Evolutionary conservation across 1,284 basidiomycete species (phyloP).

Genomic region (Apiotrichum domesticum): DNA sequence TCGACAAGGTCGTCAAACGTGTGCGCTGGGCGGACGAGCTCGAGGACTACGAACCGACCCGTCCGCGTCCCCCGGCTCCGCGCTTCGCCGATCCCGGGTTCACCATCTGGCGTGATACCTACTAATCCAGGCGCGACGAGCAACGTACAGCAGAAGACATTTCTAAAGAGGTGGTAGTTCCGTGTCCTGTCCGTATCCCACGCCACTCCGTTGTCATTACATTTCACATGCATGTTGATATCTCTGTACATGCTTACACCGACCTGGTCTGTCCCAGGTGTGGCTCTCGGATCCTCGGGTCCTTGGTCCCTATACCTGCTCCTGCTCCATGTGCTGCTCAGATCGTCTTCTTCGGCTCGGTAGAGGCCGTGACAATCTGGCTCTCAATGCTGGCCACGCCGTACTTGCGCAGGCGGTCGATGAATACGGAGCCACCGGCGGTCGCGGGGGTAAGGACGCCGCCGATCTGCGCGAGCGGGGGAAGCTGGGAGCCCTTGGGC

Average conservation of each 20-base stretch:
- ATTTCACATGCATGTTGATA: constrained; percentile 1
- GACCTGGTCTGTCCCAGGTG: background rate
- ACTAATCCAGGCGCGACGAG: constrained; percentile 5
- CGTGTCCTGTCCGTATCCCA: too few species aligned
- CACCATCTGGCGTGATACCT: constrained; percentile 30
- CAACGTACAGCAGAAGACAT: too few species aligned
- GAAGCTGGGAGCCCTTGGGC: constrained; percentile 51
- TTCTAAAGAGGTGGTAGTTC: too few species aligned
- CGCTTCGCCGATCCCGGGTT: constrained; percentile 23
- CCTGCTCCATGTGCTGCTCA: background rate
- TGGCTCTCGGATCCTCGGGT: too few species aligned
- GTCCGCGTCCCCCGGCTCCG: too few species aligned
- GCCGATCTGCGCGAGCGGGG: constrained; percentile 57
- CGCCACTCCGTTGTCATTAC: background rate
- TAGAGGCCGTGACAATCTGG: constrained; percentile 11
- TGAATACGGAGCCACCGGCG: constrained; percentile 65
- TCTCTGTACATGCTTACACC: background rate
- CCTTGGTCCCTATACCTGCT: background rate
- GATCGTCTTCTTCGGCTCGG: constrained; percentile 3
- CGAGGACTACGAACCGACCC: too few species aligned
- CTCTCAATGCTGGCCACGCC: constrained; percentile 25
- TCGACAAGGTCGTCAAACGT: background rate
- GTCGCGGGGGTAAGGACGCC: constrained; percentile 73
- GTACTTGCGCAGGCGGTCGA: constrained; percentile 54
- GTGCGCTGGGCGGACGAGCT: constrained; percentile 9